Percentiles rank a stretch among this genome's conserved stretches.
These are phyloP conservation scores for Pythium brachiatum DNA, from an alignment of 352 stramenopile genomes.

Conservation along the genomic window DNA sequence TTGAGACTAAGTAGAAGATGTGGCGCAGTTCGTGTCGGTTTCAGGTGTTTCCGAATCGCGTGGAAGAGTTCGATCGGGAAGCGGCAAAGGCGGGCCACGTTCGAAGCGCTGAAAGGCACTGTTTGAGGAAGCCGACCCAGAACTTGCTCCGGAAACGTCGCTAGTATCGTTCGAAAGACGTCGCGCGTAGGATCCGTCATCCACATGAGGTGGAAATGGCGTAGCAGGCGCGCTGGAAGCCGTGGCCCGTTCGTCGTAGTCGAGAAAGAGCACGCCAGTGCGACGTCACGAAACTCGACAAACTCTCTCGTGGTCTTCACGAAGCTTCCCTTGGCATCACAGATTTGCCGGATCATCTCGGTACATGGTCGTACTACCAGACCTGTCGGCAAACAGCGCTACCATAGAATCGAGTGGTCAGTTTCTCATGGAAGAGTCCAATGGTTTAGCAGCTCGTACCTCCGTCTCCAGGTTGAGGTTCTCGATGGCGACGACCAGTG, in stretches of 20 bases:
- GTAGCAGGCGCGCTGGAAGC: conserved; percentile 43
- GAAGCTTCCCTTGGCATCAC: conserved; percentile 54
- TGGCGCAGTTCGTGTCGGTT: conserved; percentile 29
- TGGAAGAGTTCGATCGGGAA: conserved; percentile 49
- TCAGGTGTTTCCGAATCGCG: conserved; percentile 23
- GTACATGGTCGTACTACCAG: conserved; percentile 25
- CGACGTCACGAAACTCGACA: conserved; percentile 52
- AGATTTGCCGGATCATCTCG: conserved; percentile 64
- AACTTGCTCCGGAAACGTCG: conserved; percentile 45
- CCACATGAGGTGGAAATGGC: conserved; percentile 66
- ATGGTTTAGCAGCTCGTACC: conserved; percentile 21
- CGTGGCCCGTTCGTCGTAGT: conserved; percentile 35
- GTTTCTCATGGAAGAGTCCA: not conserved
- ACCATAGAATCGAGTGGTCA: not conserved
- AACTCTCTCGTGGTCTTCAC: conserved; percentile 50
- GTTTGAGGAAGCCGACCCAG: conserved; percentile 20
- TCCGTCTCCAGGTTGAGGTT: conserved; percentile 58
- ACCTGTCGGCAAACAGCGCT: not conserved
- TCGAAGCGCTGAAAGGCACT: conserved; percentile 4
- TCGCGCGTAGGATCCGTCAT: conserved; percentile 39
- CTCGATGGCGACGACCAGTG: conserved; percentile 45
- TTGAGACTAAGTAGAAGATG: conserved; percentile 44
- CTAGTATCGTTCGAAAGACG: conserved; percentile 37
- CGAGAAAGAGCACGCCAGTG: conserved; percentile 48
- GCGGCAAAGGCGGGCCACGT: conserved; percentile 26